phyloP scores from a whole-genome alignment of 1,284 basidiomycete species.

The Pholiota adiposa region DNA sequence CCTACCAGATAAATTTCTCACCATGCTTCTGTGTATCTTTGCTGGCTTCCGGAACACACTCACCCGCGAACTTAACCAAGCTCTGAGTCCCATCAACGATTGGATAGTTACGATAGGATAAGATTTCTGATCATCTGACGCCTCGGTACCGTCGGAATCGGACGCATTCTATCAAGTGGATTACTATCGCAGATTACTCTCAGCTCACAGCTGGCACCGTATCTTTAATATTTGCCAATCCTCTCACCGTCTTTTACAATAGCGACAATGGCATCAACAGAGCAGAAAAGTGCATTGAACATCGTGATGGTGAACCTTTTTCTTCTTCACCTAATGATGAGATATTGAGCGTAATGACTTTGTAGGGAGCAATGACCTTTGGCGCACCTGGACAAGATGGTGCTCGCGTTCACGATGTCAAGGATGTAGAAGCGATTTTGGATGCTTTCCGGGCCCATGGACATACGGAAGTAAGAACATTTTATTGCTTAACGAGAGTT shows the following conservation, averaged over 20 bases:
- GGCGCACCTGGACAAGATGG: slow-evolving; percentile 9
- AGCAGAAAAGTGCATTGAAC: slow-evolving; percentile 9
- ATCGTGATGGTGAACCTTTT: slow-evolving; percentile 6
- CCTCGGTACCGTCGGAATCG: neutral
- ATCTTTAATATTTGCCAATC: neutral
- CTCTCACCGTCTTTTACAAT: neutral
- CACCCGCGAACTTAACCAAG: no score
- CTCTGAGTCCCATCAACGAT: neutral
- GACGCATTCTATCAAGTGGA: neutral
- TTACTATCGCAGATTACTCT: neutral
- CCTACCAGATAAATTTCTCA: no score
- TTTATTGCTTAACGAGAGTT: no score
- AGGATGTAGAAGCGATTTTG: slow-evolving; percentile 9
- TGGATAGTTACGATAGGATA: neutral
- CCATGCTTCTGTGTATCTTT: no score
- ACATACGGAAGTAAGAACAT: slow-evolving; percentile 5
- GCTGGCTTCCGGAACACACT: no score
- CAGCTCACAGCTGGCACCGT: neutral
- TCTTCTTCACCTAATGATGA: neutral
- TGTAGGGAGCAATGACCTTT: slow-evolving; percentile 12
- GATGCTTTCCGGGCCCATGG: slow-evolving; percentile 10
- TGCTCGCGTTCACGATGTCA: slow-evolving; percentile 8
- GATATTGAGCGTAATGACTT: neutral
- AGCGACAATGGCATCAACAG: neutral
- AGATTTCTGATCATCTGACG: neutral